Percentiles rank a stretch among this genome's conserved stretches.
These are phyloP conservation scores for Coniochaeta sp. DNA, from an alignment of 2,329 filamentous ascomycete species.

Conservation along the genomic window DNA sequence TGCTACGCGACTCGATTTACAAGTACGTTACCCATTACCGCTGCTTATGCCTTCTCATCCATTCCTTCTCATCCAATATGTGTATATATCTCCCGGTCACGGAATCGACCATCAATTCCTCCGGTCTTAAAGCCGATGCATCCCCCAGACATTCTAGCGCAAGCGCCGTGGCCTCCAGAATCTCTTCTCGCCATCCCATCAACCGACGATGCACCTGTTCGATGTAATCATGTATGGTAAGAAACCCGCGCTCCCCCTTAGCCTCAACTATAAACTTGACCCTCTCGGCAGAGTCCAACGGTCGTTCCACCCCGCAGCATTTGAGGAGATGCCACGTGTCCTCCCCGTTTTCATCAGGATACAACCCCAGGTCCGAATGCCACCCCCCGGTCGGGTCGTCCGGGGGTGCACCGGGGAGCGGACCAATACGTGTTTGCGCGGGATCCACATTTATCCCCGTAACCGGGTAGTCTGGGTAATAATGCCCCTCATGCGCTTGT, in stretches of 20 bases:
- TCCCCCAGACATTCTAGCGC: background rate
- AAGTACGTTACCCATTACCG: no score
- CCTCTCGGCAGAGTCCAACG: background rate
- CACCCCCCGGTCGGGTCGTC: background rate
- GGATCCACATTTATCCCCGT: background rate
- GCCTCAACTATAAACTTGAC: background rate
- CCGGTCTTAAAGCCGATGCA: background rate
- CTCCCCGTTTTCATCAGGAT: background rate
- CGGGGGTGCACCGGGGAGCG: background rate
- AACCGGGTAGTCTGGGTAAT: background rate
- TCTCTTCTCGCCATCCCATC: background rate
- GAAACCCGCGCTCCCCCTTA: background rate
- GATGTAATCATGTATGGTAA: constrained; percentile 1
- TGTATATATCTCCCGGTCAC: background rate
- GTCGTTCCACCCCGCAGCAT: background rate
- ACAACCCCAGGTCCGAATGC: background rate
- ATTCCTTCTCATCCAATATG: background rate
- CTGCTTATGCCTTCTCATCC: background rate
- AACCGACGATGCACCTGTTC: background rate
- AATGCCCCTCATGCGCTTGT: background rate
- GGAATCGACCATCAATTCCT: background rate
- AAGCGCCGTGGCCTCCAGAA: background rate
- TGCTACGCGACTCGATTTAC: no score
- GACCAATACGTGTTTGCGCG: background rate
- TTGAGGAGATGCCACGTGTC: background rate